Evolutionary conservation across 177 flowering plant species (phyloP), one percentile per base, ranked within the genome.

Genomic region (Vitis hybrid): DNA sequence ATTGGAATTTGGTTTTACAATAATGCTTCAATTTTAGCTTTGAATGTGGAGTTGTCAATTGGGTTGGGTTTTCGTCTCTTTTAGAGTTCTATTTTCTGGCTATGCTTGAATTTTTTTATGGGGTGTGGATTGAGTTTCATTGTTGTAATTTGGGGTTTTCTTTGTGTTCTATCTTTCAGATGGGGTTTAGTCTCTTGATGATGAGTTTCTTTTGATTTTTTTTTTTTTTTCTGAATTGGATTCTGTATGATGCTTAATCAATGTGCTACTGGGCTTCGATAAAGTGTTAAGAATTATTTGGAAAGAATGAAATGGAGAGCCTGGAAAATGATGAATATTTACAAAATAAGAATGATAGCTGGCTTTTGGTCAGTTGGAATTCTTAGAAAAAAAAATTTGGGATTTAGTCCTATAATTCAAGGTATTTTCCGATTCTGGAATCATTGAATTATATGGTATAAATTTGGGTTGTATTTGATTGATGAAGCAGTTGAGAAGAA

Each of bases 21-120:
- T 59, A 22, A 59, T 59, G 62, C 62, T 59, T 59, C 13, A 59
- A 59, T 59, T 59, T n/a, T 59, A 34, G 45, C 6, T 34, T 34
- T 34, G 45, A 34, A 34, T 34, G 45, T 34, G 45, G 45, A 0
- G 5, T 34, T 34, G 45, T 34, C 7, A 34, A 5, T 5, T 34
- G 45, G 8, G 45, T 34, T 34, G 45, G 45, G 45, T 34, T 34
- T 34, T 34, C 45, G 45, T 34, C 45, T 34, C 45, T 34, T 0
- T 34, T 34, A 7, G 45, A 34, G 12, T 56, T 18, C 20, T 18
- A 16, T n/a, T 56, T 5, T 56, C 20, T 26, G 29, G 29, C 29
- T 26, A 26, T 26, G 29, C 29, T 16, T 16, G 22, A n/a, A 56
- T 56, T 56, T 56, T n/a, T 14, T 1, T 56, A 10, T 8, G 14